Conservation (phyloP, 768 basidiomycete species). For the Astraeus odoratus region DNA sequence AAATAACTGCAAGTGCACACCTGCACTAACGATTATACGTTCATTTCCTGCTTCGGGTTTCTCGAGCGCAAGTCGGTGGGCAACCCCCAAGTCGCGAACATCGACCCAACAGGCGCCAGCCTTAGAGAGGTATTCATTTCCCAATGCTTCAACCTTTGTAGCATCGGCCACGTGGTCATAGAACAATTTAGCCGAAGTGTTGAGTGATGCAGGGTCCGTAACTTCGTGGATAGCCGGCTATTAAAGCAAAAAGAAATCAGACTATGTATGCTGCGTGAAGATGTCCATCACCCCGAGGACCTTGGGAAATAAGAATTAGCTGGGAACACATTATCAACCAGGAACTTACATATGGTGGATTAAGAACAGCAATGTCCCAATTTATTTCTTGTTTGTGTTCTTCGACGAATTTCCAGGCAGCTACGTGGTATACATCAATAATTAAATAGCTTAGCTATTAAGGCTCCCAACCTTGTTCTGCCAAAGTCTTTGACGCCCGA, state of each 20-base stretch:
- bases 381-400: constrained; percentile 25
- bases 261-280: not conserved
- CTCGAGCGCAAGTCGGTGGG: constrained; percentile 47
- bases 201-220: constrained; percentile 28
- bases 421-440: constrained; percentile 11
- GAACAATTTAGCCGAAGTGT: constrained; percentile 31
- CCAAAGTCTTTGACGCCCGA: constrained; percentile 56
- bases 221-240: constrained; percentile 41
- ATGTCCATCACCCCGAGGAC: constrained; percentile 22
- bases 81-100: constrained; percentile 49
- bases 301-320: constrained; percentile 3
- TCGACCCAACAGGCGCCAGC: constrained; percentile 36
- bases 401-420: constrained; percentile 45
- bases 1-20: constrained; percentile 8
- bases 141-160: constrained; percentile 12
- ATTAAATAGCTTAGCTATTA: not conserved
- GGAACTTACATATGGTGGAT: constrained; percentile 32
- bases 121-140: constrained; percentile 16
- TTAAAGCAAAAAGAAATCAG: not conserved
- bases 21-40: constrained; percentile 45
- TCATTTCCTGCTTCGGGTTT: constrained; percentile 48
- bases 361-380: constrained; percentile 35
- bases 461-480: constrained; percentile 44
- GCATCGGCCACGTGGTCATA: constrained; percentile 27
- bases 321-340: not conserved